Conservation (phyloP, 805 yeast species). For the Helenozyma baotianmanensis region DNA sequence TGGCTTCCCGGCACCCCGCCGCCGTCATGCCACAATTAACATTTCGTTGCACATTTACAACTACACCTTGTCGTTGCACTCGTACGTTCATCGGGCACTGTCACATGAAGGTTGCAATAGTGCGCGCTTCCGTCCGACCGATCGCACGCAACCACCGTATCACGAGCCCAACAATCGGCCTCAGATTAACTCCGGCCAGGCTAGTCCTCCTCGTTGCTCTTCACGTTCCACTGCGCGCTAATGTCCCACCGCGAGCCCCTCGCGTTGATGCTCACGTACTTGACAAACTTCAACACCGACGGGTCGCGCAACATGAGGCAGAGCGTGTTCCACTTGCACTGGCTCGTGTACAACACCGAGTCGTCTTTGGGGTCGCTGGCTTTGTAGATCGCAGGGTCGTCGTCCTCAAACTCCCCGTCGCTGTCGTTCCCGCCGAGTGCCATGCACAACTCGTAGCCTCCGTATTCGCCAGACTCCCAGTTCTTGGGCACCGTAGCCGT, state of each 20-base stretch:
- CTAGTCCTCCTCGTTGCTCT: constrained; percentile 40
- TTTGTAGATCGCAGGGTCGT: constrained; percentile 83
- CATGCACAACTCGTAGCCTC: constrained; percentile 95
- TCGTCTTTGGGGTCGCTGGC: constrained; percentile 56
- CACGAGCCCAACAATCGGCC: no score
- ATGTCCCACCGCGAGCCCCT: constrained; percentile 93
- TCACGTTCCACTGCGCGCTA: constrained; percentile 72
- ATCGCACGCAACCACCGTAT: no score
- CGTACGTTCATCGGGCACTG: no score
- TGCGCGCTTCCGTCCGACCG: no score
- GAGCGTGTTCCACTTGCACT: constrained; percentile 80
- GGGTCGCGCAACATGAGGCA: constrained; percentile 78
- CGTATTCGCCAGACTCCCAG: constrained; percentile 87
- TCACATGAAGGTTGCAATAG: no score
- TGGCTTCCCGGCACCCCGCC: no score
- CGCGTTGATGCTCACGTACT: constrained; percentile 84
- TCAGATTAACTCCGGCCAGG: no score
- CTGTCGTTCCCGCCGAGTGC: constrained; percentile 46
- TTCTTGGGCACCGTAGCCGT: constrained; percentile 47
- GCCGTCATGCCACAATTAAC: no score
- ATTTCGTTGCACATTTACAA: no score
- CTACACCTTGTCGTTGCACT: no score
- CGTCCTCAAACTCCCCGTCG: constrained; percentile 45
- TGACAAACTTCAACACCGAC: constrained; percentile 83
- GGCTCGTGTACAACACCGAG: constrained; percentile 71